phyloP scores from a whole-genome alignment of 768 basidiomycete species.

The Rhodocollybia butyracea region DNA sequence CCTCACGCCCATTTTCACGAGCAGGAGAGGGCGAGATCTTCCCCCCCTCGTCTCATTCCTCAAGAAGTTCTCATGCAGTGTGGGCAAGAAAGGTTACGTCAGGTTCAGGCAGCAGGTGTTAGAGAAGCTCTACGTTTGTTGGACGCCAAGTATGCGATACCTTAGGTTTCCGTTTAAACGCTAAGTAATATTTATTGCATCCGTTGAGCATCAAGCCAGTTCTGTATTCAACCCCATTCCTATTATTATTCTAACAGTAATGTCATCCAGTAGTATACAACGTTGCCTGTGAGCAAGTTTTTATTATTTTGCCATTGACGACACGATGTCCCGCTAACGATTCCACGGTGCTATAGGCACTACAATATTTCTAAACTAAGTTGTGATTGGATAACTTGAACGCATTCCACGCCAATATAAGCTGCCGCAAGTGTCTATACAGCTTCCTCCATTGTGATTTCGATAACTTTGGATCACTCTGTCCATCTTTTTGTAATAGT shows the following conservation, averaged over 20 bases:
- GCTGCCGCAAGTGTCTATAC: slow-evolving; percentile 29
- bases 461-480: slow-evolving; percentile 22
- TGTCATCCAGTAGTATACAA: too few relatives aligned
- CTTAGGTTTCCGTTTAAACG: slow-evolving; percentile 8
- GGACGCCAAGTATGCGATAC: slow-evolving; percentile 50
- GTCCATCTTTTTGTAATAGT: slow-evolving; percentile 24
- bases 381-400: too few relatives aligned
- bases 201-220: too few relatives aligned
- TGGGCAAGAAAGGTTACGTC: slow-evolving; percentile 55
- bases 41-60: slow-evolving; percentile 54
- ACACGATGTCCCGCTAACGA: too few relatives aligned
- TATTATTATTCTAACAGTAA: too few relatives aligned
- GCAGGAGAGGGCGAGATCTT: slow-evolving; percentile 33
- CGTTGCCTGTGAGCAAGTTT: too few relatives aligned
- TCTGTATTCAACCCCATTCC: too few relatives aligned
- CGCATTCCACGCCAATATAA: slow-evolving; percentile 12
- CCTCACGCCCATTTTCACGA: slow-evolving; percentile 52
- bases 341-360: neutral
- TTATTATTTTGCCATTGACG: too few relatives aligned
- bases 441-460: slow-evolving; percentile 33
- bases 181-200: neutral
- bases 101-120: slow-evolving; percentile 72
- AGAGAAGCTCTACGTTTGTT: slow-evolving; percentile 72
- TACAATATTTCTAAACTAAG: too few relatives aligned
- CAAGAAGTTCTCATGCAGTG: slow-evolving; percentile 62